These are phyloP conservation scores for Suillus tomentosus DNA, from an alignment of 768 basidiomycete species.

Conservation along the genomic window DNA sequence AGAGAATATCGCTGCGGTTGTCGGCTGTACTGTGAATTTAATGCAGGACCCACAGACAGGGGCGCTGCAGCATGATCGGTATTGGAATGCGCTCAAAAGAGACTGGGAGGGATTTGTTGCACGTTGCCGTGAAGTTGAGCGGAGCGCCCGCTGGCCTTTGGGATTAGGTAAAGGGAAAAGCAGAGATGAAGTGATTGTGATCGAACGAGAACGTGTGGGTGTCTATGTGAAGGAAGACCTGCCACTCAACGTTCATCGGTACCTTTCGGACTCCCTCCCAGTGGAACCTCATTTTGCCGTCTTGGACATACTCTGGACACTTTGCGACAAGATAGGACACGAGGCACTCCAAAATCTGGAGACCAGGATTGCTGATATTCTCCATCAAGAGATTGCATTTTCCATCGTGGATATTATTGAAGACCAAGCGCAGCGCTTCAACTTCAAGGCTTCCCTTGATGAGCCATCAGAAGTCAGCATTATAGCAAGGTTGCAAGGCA, in stretches of 20 bases:
- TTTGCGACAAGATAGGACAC: constrained; percentile 62
- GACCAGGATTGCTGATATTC: constrained; percentile 56
- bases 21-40: constrained; percentile 82
- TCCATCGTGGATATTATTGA: constrained; percentile 74
- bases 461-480: constrained; percentile 65
- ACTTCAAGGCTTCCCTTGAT: constrained; percentile 58
- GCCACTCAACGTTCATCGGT: constrained; percentile 57
- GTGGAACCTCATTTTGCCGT: constrained; percentile 57
- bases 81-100: constrained; percentile 82
- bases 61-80: constrained; percentile 72
- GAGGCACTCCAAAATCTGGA: constrained; percentile 60
- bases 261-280: constrained; percentile 44
- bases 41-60: constrained; percentile 78
- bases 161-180: constrained; percentile 52
- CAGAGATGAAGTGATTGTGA: constrained; percentile 53
- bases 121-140: constrained; percentile 87
- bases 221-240: constrained; percentile 65
- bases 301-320: constrained; percentile 62
- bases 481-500: constrained; percentile 54
- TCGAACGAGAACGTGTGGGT: constrained; percentile 80
- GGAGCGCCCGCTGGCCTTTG: constrained; percentile 80
- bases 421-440: constrained; percentile 57
- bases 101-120: constrained; percentile 98
- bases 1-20: constrained; percentile 79
- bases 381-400: constrained; percentile 79